phyloP scores from a whole-genome alignment of 768 basidiomycete genomes.

The Kwoniella sp. region DNA sequence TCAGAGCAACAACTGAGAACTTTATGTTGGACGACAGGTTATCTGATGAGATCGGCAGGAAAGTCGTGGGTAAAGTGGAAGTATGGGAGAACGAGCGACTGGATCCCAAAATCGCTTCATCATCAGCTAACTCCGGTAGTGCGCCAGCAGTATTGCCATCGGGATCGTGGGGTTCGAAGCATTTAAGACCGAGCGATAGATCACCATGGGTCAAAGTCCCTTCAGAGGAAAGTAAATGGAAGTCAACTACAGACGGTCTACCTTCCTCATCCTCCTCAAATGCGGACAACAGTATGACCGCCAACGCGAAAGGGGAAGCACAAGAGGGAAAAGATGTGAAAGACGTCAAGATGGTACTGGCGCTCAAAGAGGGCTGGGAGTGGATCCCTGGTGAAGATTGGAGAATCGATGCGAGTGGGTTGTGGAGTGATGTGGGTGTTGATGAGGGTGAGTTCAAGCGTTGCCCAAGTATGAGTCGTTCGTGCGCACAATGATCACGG shows the following conservation, averaged over 20 bases:
- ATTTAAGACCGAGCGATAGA: slow-evolving; percentile 42
- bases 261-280: slow-evolving; percentile 4
- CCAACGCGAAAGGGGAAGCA: background rate
- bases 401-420: slow-evolving; percentile 47
- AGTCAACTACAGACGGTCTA: slow-evolving; percentile 4
- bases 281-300: too few species aligned
- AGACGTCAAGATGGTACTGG: slow-evolving; percentile 30
- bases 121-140: background rate
- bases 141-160: slow-evolving; percentile 4
- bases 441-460: slow-evolving; percentile 51
- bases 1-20: slow-evolving; percentile 29
- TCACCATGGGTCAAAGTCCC: slow-evolving; percentile 46
- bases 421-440: slow-evolving; percentile 44
- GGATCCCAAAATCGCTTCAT: slow-evolving; percentile 36
- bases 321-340: slow-evolving; percentile 17
- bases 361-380: slow-evolving; percentile 46
- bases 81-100: slow-evolving; percentile 56
- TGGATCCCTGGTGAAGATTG: slow-evolving; percentile 52
- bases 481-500: too few species aligned
- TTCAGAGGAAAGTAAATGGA: slow-evolving; percentile 15
- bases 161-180: slow-evolving; percentile 25
- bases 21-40: slow-evolving; percentile 45
- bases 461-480: too few species aligned
- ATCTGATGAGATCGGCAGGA: slow-evolving; percentile 41
- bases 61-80: slow-evolving; percentile 41